Base-by-base conservation (phyloP, 371 early-diverging fungal genomes). In the Lichtheimia hyalospora region DNA sequence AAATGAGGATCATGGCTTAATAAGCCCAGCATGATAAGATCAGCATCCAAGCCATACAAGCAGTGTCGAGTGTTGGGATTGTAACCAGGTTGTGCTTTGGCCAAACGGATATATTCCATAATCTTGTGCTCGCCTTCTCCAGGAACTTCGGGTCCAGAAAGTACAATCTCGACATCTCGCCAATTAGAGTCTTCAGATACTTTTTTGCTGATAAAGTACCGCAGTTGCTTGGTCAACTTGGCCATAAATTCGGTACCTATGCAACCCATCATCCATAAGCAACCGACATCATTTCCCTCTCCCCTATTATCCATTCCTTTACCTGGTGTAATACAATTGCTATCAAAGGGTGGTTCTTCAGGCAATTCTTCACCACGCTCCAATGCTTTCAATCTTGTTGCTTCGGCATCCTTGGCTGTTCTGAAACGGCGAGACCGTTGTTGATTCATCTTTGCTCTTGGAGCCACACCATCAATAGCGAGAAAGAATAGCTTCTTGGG, bases 91-190 rank as follows among this genome's bases (percentile, higher is more conserved):
- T 88, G 88, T 15, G 92, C 87, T 68, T 93, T 92, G 15, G 91
- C 77, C 24, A 85, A 75, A 57, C 99, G 90, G 50, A 99, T 91
- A 62, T 93, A 99, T 69, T 96, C 96, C 95, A 98, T 96, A 62
- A 99, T 98, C 75, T 99, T 99, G 77, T 99, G 99, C 71, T 99
- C 99, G 49, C 99, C 99, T 81, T 99, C 99, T 53, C 99, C 99
- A n/a, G 99, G 97, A 0, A 98, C 85, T 50, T 93, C 93, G 55
- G 94, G 95, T 25, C 96, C 97, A 21, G 96, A 96, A 15, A 99
- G 84, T 52, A 99, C 89, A 51, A 99, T 86, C 71, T 94, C 85
- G 20, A 94, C 79, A 54, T 88, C 75, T 66, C 87, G 86, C 98
- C 98, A 99, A 55, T 88, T 88, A 16, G 89, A 82, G 62, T 97